Percentiles rank a stretch among this genome's conserved stretches.
Conservation (phyloP, 140 eudicot species). For the Bidens hawaiensis region DNA sequence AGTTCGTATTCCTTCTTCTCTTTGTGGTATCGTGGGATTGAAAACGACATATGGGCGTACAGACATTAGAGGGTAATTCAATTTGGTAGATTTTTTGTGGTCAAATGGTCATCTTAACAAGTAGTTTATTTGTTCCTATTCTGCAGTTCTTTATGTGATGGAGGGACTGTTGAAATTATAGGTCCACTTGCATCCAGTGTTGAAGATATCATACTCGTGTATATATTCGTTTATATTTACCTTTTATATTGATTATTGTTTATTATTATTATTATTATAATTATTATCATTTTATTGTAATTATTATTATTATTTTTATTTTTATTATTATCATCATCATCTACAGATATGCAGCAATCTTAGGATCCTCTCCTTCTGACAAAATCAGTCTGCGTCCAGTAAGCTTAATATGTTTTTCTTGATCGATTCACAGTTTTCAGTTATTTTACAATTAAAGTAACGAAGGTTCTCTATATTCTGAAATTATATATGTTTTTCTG, state of each 20-base stretch:
- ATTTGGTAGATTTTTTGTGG: not conserved
- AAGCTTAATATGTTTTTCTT: constrained; percentile 19
- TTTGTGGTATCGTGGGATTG: constrained; percentile 94
- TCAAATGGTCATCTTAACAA: constrained; percentile 8
- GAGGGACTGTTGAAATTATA: constrained; percentile 83
- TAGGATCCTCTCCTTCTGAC: constrained; percentile 77
- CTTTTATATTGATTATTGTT: not conserved
- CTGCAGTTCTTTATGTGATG: constrained; percentile 71
- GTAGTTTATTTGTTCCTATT: constrained; percentile 8
- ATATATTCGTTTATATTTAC: constrained; percentile 25
- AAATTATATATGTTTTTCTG: not conserved
- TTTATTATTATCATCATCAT: constrained; percentile 1
- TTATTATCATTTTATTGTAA: not conserved
- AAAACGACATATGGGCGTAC: constrained; percentile 93
- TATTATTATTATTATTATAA: not conserved
- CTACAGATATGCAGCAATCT: constrained; percentile 87
- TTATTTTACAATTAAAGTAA: not conserved
- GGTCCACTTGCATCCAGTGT: constrained; percentile 90
- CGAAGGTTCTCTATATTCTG: not conserved
- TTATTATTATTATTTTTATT: not conserved
- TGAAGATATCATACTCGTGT: constrained; percentile 90
- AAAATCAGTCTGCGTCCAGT: constrained; percentile 67
- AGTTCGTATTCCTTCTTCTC: constrained; percentile 91
- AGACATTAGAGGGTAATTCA: constrained; percentile 60
- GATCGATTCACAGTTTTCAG: not conserved